A percentile compares a stretch with the other conserved stretches of the same genome.
Conservation (phyloP, 2,329 filamentous ascomycete genomes). For the Raffaelea deltoideospora region DNA sequence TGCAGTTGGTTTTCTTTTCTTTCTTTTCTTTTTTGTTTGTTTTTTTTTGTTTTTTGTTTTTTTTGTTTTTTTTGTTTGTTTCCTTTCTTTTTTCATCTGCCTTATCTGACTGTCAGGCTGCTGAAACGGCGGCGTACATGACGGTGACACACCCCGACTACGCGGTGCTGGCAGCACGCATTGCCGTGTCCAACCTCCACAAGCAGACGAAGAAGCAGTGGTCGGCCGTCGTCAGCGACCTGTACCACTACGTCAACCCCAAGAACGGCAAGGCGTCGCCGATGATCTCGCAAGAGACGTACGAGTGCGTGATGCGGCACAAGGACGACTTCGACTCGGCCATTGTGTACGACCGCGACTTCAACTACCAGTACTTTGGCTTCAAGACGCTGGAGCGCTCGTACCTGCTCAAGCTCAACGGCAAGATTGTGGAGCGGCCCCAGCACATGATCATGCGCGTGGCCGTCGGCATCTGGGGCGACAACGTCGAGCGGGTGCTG, state of each 20-base stretch:
- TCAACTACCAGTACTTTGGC: slow-evolving; percentile 99
- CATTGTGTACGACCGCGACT: slow-evolving; percentile 97
- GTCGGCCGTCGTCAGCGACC: slow-evolving; percentile 83
- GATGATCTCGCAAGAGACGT: slow-evolving; percentile 88
- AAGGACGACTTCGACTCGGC: slow-evolving; percentile 96
- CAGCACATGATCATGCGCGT: slow-evolving; percentile 99
- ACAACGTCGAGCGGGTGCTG: slow-evolving; percentile 83
- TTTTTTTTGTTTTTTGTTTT: too few relatives aligned
- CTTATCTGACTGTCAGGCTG: slow-evolving; percentile 47
- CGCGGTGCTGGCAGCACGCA: slow-evolving; percentile 92
- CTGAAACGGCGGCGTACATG: slow-evolving; percentile 99
- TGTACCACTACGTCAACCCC: slow-evolving; percentile 93
- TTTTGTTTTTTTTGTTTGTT: not conserved
- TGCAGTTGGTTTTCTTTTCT: not conserved
- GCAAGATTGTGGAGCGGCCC: slow-evolving; percentile 90
- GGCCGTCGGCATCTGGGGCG: slow-evolving; percentile 88
- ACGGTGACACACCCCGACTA: slow-evolving; percentile 98
- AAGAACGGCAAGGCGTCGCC: slow-evolving; percentile 72
- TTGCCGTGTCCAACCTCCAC: slow-evolving; percentile 98
- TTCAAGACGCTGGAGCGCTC: slow-evolving; percentile 99
- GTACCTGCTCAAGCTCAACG: slow-evolving; percentile 88
- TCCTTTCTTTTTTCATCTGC: slow-evolving; percentile 1
- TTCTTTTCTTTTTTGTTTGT: not conserved
- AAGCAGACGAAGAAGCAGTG: slow-evolving; percentile 99
- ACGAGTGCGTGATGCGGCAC: slow-evolving; percentile 88